Evolutionary conservation across 208 protist genomes (phyloP), one percentile per base, ranked within the genome.

Genomic region (Trypanosoma boissoni): DNA sequence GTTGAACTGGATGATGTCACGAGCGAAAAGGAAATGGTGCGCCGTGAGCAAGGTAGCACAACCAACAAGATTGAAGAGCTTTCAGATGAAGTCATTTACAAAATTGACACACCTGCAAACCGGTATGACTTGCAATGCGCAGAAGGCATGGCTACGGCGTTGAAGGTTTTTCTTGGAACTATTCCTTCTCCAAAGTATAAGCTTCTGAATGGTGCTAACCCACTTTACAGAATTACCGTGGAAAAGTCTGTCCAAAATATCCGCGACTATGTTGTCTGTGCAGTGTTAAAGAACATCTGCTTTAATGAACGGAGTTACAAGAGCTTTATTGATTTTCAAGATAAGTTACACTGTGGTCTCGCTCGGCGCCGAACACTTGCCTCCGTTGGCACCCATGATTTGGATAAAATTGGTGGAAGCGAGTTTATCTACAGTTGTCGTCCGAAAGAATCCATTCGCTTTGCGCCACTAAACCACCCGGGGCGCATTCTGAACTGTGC

Each of bases 351-450:
- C 81, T 83, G 92, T 29, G 99, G 99, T 41, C 91, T 99, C 46
- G 97, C 97, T 53, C 78, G 97, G 26, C 91, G 97, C 52, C 88
- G 99, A 58, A 96, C 87, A 3, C 76, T 99, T 0, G 98, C 98
- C 24, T 98, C 99, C 23, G 99, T 99, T 70, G 99, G 99, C 57
- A 99, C 99, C 12, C 99, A 99, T 74, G 99, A 99, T 80, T 75
- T 99, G 32, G 94, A 99, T 65, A 99, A 93, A 28, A 82, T 99
- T 36, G 48, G 76, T 28, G 21, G 80, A 63, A 97, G 96, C 65
- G 37, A 66, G 5, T 99, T 99, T 60, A 57, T 97, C 36, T 98
- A 97, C 34, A 65, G 64, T 1, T 41, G 74, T 34, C 68, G 67
- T 9, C 69, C 80, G 16, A 95, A 95, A 42, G 74, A 90, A 45